phyloP scores from a whole-genome alignment of 2,329 filamentous ascomycete species.

The Huntiella omanensis region DNA sequence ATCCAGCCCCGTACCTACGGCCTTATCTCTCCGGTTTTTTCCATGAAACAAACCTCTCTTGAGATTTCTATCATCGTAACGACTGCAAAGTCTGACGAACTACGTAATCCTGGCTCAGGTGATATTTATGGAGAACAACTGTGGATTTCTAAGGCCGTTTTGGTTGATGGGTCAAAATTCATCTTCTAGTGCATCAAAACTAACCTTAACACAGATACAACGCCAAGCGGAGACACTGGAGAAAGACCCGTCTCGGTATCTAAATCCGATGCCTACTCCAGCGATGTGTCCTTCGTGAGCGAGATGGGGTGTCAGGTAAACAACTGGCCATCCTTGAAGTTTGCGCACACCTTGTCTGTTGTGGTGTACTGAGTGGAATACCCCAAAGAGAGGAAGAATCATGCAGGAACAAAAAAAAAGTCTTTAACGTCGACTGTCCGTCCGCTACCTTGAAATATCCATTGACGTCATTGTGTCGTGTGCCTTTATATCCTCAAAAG shows the following conservation, averaged over 20 bases:
- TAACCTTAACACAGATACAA: conserved; percentile 61
- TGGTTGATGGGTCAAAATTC: no score
- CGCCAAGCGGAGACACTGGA: conserved; percentile 98
- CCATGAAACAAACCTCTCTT: background rate
- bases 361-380: conserved; percentile 8
- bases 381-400: conserved; percentile 9
- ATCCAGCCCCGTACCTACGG: background rate
- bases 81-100: no score
- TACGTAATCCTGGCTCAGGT: background rate
- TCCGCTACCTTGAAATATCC: no score
- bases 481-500: no score
- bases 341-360: conserved; percentile 7
- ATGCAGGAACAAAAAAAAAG: conserved; percentile 8
- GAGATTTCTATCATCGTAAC: no score
- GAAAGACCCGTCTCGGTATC: conserved; percentile 98
- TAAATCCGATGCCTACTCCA: conserved; percentile 31
- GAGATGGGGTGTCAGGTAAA: conserved; percentile 8
- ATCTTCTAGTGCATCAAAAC: background rate
- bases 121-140: background rate
- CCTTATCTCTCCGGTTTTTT: background rate
- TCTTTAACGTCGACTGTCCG: background rate
- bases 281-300: conserved; percentile 10
- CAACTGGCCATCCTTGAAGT: conserved; percentile 7
- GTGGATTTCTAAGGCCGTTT: background rate
- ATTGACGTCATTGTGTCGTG: no score